Evolutionary conservation across 202 grass and related monocot genomes (phyloP), one percentile per base, ranked within the genome.

Genomic region (Eragrostis tef): DNA sequence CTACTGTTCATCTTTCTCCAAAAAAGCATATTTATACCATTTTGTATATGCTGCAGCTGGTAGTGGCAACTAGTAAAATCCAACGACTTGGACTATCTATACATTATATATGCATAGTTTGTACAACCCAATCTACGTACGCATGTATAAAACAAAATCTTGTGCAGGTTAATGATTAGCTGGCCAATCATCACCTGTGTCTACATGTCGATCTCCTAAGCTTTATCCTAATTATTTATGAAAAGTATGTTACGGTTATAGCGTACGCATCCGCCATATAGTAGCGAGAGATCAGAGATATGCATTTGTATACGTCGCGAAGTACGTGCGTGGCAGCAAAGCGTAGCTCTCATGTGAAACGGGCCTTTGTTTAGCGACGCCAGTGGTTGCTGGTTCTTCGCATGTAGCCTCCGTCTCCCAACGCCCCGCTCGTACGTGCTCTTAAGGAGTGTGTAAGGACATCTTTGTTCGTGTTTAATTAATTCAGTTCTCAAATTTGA

Each of bases 341-440:
- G 24, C 54, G 70, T 52, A 9, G 31, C 52, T 31, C 19, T 51
- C 50, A 60, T 79, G 80, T 79, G 51, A 59, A 57, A 21, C 6
- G 16, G 7, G 17, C 25, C 25, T 42, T 84, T 79, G 49, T 61
- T 79, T 79, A 83, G 47, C 73, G 21, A 67, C 47, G 59, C 11
- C 52, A 54, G 81, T 54, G 52, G 81, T 88, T 84, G 81, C 75
- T 45, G 61, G 81, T 84, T 84, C 86, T 79, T 79, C 63, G 78
- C 31, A 81, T 70, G 26, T 86, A 75, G 76, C 36, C 67, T n/a
- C 15, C 34, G 34, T 5, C 34, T 39, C 34, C 34, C 17, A 46
- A 49, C 66, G 16, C 21, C 11, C 6, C 9, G 5, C 19, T 31
- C 25, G 46, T 26, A 12, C 21, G 2, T 31, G 52, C 48, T 73